A percentile compares a stretch with the other conserved stretches of the same genome.
Conservation (phyloP, 2,329 filamentous ascomycete genomes). For the Fusarium marasasianum region DNA sequence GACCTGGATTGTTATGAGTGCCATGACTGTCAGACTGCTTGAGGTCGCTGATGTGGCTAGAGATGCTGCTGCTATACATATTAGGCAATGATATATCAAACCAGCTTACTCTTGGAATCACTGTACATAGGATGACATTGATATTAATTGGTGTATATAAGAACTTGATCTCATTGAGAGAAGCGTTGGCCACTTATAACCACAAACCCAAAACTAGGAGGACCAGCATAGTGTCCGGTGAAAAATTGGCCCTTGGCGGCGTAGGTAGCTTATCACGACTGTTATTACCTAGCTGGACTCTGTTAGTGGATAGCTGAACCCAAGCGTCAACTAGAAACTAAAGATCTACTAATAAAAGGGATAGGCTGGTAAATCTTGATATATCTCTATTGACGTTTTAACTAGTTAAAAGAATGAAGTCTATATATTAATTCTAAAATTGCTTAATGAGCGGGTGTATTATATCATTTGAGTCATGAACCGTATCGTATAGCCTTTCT, state of each 20-base stretch:
- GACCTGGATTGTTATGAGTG: conserved; percentile 15
- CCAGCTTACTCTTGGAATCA: too few relatives aligned
- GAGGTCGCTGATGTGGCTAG: not conserved
- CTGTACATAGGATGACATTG: too few relatives aligned
- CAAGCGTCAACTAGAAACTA: too few relatives aligned
- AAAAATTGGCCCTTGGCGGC: too few relatives aligned
- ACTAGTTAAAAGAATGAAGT: not conserved
- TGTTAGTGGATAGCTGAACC: accelerated
- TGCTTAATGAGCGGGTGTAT: not conserved
- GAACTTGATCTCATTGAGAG: too few relatives aligned
- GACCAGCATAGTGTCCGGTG: too few relatives aligned
- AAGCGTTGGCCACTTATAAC: too few relatives aligned
- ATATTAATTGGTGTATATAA: too few relatives aligned
- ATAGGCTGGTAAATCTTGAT: accelerated
- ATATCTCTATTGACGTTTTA: not conserved
- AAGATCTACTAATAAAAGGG: accelerated
- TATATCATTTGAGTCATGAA: not conserved
- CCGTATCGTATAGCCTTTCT: not conserved
- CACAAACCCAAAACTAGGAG: too few relatives aligned
- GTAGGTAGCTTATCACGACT: too few relatives aligned
- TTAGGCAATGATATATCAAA: too few relatives aligned
- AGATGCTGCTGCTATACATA: accelerated
- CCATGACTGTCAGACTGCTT: not conserved
- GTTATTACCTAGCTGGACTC: too few relatives aligned
- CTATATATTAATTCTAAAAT: not conserved